These are phyloP conservation scores for Lactarius vividus DNA, from an alignment of 768 basidiomycete genomes.

Conservation along the genomic window DNA sequence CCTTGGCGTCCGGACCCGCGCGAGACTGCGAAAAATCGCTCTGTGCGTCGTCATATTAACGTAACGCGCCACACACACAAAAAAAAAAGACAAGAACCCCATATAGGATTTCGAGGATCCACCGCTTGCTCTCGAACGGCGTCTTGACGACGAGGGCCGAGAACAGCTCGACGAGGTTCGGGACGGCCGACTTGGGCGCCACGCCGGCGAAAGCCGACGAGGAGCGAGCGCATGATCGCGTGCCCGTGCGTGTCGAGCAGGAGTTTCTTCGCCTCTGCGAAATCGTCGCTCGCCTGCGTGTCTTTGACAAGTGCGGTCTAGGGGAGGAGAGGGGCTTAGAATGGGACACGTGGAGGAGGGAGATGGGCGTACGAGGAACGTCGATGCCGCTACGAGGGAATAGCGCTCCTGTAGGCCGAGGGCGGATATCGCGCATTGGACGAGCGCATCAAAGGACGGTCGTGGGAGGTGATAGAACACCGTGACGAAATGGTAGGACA, in stretches of 20 bases:
- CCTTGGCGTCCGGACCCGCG: slow-evolving; percentile 72
- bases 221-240: slow-evolving; percentile 64
- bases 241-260: slow-evolving; percentile 57
- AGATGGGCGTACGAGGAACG: slow-evolving; percentile 64
- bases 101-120: slow-evolving; percentile 73
- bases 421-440: slow-evolving; percentile 66
- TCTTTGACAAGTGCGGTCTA: slow-evolving; percentile 67
- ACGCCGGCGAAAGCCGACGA: slow-evolving; percentile 81
- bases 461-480: slow-evolving; percentile 62
- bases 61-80: too few species aligned
- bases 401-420: slow-evolving; percentile 80
- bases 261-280: slow-evolving; percentile 52
- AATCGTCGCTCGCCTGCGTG: slow-evolving; percentile 59
- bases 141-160: slow-evolving; percentile 60
- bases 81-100: slow-evolving; percentile 41
- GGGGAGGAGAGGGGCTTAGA: neutral
- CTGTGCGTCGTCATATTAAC: slow-evolving; percentile 37
- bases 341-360: neutral
- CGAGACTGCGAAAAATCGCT: slow-evolving; percentile 71
- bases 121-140: slow-evolving; percentile 53
- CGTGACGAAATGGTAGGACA: slow-evolving; percentile 57
- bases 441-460: slow-evolving; percentile 60
- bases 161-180: slow-evolving; percentile 82
- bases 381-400: slow-evolving; percentile 76
- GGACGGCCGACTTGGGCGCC: slow-evolving; percentile 78